phyloP scores from a whole-genome alignment of 2,329 filamentous ascomycete genomes.

The Calonectria leucothoes region DNA sequence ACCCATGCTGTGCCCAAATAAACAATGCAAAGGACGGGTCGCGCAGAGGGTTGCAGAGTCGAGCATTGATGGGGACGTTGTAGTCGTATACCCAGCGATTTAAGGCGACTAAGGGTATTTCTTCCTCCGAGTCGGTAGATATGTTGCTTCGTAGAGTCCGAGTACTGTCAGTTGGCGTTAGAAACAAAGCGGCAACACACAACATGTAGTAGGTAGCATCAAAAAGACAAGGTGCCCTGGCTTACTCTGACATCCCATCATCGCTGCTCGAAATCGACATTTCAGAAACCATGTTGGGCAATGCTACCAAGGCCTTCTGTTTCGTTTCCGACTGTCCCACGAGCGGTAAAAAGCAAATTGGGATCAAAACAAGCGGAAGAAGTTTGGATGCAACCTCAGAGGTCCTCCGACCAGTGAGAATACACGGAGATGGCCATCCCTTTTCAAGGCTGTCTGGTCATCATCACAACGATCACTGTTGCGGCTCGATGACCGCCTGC shows the following conservation, averaged over 20 bases:
- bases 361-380: not conserved
- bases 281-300: not conserved
- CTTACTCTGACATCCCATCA: not conserved
- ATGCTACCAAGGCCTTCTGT: not conserved
- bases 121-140: not conserved
- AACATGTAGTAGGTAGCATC: too few relatives aligned
- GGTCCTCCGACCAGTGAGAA: not conserved
- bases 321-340: not conserved
- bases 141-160: not conserved
- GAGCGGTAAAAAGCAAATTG: not conserved
- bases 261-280: not conserved
- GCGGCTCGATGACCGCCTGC: not conserved
- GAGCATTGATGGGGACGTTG: not conserved
- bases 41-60: not conserved
- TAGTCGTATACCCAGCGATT: constrained; percentile 4
- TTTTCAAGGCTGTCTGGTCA: not conserved
- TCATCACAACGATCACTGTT: not conserved
- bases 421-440: not conserved
- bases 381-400: not conserved
- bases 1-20: not conserved
- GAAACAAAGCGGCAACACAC: not conserved
- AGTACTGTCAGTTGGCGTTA: not conserved
- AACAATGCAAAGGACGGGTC: not conserved
- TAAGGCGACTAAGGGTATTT: not conserved
- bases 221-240: too few relatives aligned